These are phyloP conservation scores for Fonsecaea monophora DNA, from an alignment of 2,329 filamentous ascomycete species.

Conservation along the genomic window DNA sequence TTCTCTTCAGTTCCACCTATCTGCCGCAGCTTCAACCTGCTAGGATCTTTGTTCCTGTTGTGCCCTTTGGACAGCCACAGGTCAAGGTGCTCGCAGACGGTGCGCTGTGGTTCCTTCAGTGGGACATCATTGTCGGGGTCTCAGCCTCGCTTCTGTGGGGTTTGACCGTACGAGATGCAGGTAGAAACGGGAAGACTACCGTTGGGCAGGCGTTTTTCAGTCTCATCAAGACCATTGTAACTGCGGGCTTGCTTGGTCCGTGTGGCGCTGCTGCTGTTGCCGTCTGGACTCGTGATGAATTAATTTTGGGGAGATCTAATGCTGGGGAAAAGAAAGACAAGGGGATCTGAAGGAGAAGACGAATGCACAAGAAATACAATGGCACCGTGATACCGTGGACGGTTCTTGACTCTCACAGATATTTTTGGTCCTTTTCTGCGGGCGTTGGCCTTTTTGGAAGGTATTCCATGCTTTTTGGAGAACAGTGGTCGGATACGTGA, in stretches of 20 bases:
- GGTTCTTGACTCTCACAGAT: not conserved
- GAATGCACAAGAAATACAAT: not conserved
- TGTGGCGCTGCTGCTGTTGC: slow-evolving; percentile 53
- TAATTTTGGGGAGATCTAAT: slow-evolving; percentile 46
- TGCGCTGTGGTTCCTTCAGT: slow-evolving; percentile 56
- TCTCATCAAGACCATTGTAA: slow-evolving; percentile 46
- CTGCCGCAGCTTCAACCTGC: slow-evolving; percentile 47
- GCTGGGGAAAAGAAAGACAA: slow-evolving; percentile 45
- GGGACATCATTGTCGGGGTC: slow-evolving; percentile 57
- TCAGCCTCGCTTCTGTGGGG: slow-evolving; percentile 56
- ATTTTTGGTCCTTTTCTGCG: not conserved
- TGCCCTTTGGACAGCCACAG: slow-evolving; percentile 42
- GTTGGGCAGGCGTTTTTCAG: slow-evolving; percentile 42
- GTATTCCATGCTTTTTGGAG: not conserved
- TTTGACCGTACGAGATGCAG: slow-evolving; percentile 46
- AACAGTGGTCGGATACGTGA: not conserved
- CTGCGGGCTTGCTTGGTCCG: slow-evolving; percentile 52
- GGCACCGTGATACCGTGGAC: not conserved
- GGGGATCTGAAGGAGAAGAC: not conserved
- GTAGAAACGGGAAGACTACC: slow-evolving; percentile 43
- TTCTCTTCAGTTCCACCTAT: slow-evolving; percentile 45
- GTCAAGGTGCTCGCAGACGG: slow-evolving; percentile 50
- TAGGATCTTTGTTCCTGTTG: slow-evolving; percentile 50
- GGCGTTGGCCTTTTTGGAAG: not conserved
- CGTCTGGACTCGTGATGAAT: slow-evolving; percentile 59